Conservation (phyloP, 2,329 filamentous ascomycete species). For the Neopestalotiopsis rosae region DNA sequence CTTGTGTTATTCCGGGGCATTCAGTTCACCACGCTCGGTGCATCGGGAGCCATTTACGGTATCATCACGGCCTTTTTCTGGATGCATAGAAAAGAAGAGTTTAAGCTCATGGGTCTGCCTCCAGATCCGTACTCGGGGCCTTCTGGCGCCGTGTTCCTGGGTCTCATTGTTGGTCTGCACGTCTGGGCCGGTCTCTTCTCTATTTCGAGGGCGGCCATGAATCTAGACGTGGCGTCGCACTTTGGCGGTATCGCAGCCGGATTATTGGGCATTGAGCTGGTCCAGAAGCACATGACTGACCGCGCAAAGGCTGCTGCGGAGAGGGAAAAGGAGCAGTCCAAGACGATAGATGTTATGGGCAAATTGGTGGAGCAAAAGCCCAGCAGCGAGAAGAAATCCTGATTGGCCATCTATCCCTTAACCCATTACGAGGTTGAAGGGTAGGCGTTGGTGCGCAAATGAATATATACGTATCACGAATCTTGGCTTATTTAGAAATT, state of each 20-base stretch:
- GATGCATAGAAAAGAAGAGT: conserved; percentile 60
- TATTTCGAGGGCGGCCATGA: conserved; percentile 43
- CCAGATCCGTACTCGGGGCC: conserved; percentile 58
- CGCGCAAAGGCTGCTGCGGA: conserved; percentile 30
- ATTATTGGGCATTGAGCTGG: conserved; percentile 43
- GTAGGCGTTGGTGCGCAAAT: not conserved
- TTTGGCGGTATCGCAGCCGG: conserved; percentile 57
- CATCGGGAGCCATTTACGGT: conserved; percentile 68
- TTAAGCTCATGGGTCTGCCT: conserved; percentile 63
- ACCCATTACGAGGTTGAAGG: too few species aligned
- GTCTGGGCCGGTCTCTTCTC: conserved; percentile 50
- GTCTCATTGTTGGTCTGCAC: conserved; percentile 56
- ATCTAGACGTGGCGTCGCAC: conserved; percentile 58
- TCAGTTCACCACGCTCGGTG: conserved; percentile 63
- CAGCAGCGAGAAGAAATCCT: not conserved
- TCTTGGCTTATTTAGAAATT: conserved; percentile 1
- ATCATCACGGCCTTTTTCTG: conserved; percentile 67
- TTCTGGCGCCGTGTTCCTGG: conserved; percentile 59
- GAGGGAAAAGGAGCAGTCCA: conserved; percentile 26
- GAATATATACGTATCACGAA: not conserved
- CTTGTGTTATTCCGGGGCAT: conserved; percentile 54
- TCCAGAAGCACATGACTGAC: conserved; percentile 37
- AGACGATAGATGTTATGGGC: conserved; percentile 29
- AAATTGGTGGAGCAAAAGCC: conserved; percentile 19
- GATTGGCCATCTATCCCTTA: not conserved